Base-by-base conservation (phyloP, 139 green algal genomes). In the Coccomyxa sp. region DNA sequence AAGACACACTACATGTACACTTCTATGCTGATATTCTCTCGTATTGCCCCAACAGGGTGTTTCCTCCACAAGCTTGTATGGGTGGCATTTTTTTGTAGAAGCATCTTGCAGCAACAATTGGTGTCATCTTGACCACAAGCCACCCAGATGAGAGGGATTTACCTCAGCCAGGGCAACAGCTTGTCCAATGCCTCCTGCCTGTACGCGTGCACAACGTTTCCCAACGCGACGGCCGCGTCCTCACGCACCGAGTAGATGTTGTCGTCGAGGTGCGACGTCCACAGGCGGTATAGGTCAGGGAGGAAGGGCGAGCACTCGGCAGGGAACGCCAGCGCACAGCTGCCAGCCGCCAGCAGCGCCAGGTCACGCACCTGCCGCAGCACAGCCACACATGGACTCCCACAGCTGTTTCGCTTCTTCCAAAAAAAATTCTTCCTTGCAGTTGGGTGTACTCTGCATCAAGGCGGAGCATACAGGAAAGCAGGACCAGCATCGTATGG, bases 161-260 rank as follows among this genome's bases (percentile, higher is more conserved):
- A 87, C 71, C 86, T 88, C 17, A 93, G 68, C 16, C 76, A 67
- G 30, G 77, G 79, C 79, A 92, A 12, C 10, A 96, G 82, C 16
- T 77, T 68, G 0, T 68, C 30, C 30, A 90, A 51, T 0, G 85
- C 89, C 63, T 93, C 91, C 32, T 90, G 81, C 15, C 86, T 82
- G 45, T 93, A 95, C 0, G 88, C 92, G 11, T 78, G 68, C 18
- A 88, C 76, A 12, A 82, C 87, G 21, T 91, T 84, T 3, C 80
- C 94, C 67, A 98, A 79, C 28, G 94, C 94, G 16, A 89, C 81
- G 4, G 93, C 93, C 13, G 86, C 90, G 84, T 95, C 91, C 83
- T 95, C 90, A 1, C 95, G 88, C 75, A 98, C 94, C 10, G 91
- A 94, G 59, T 87, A 91, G n/a, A 98, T 93, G 90, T 97, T 97